Base-by-base conservation (phyloP, 2,329 filamentous ascomycete genomes). In the Corynespora cassiicola region DNA sequence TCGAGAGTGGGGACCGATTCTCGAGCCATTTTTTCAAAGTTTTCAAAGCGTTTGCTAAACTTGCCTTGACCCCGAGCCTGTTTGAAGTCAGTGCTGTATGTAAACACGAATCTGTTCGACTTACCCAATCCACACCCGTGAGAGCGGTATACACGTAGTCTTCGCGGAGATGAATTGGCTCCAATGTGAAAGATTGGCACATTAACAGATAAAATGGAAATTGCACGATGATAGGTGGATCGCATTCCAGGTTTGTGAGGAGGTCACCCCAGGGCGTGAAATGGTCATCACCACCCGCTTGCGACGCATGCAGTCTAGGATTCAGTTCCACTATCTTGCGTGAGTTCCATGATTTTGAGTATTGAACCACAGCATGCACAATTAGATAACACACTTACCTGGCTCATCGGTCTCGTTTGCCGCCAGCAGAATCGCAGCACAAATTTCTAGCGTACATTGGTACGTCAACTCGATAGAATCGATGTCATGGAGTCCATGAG, bases 141-240 rank as follows among this genome's bases (percentile, higher is more conserved):
- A 36, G 17, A 4, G 33, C 33, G 9, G 33, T 19, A 10, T 36
- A 36, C 19, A 36, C 33, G 16, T 36, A 36, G 25, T 36, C 33
- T n/a, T 36, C 33, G 6, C 33, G 16, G 6, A 36, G 18, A 4
- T 16, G 16, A 8, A 12, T 29, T 11, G 25, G 33, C 25, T 36
- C 33, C 17, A 36, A 16, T 4, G 16, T 36, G 33, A 36, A 36
- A 2, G 33, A 29, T 18, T 36, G 33, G 18, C 33, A 36, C 33
- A 36, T 36, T 14, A 36, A 4, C n/a, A 36, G 33, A 11, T 36
- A 36, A 19, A 36, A 36, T 7, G 33, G 33, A 12, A 36, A 36
- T 22, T 36, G 33, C 7, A 36, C 33, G 25, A 36, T 36, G 17
- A 36, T 36, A 9, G 33, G 33, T 4, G 33, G 33, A 29, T 36